Base-by-base conservation (phyloP, 2,329 filamentous ascomycete genomes). In the Paraphoma chrysanthemicola region DNA sequence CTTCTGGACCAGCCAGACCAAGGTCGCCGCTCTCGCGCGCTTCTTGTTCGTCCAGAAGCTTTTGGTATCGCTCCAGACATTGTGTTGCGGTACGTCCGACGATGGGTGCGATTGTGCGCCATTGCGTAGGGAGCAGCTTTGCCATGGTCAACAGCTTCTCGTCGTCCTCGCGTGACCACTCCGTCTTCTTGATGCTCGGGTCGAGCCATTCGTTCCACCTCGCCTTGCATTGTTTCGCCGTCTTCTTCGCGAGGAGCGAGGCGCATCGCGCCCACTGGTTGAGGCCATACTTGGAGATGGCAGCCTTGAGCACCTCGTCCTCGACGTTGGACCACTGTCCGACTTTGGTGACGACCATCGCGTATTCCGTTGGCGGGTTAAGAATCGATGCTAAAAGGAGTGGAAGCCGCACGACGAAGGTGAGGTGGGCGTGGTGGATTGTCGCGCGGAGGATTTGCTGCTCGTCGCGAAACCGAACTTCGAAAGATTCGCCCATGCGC, bases 131-230 rank as follows among this genome's bases (percentile, higher is more conserved):
- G 90, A 99, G 97, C 80, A 99, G 84, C 85, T 98, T 99, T 60
- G 95, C 95, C 72, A 99, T 85, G 73, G 98, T 95, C 70, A 99
- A 80, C 58, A 99, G 85, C 81, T 96, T 97, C 83, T 99, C 95
- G 77, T 99, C 95, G 77, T 99, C 95, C 79, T 99, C 95, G 73
- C 95, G 91, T 75, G 92, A 97, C 94, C 95, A 99, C 81, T 99
- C 95, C 68, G 96, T 95, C 83, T 99, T 99, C 73, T 94, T 91
- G 82, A 99, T 98, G 75, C 91, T 92, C 17, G 95, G 95, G 74
- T 99, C 95, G 66, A 99, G 86, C 94, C 95, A 99, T 85, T 99
- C 94, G 76, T 90, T 88, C 95, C 95, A 99, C 81, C 95, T 86
- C 59, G 95, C 94, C 82, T 99, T 99, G 87, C 95, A 99, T 82